Percentiles rank a stretch among this genome's conserved stretches.
Evolutionary conservation across 805 yeast species (phyloP).

Genomic region (Blastobotrys chiropterorum): DNA sequence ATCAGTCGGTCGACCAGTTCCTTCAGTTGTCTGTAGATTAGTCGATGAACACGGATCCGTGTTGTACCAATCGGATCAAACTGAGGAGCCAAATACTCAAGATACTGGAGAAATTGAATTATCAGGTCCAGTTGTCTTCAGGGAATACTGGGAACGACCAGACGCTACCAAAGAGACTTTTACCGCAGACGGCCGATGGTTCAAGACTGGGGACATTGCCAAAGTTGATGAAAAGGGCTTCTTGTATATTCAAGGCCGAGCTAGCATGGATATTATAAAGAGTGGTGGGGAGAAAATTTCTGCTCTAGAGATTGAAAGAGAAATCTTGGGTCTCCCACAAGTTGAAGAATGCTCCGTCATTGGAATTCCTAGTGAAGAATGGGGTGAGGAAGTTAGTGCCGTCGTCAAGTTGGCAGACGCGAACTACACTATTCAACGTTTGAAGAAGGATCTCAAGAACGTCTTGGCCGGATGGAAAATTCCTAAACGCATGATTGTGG

Average conservation of each 20-base stretch:
- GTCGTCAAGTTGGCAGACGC: slow-evolving; percentile 22
- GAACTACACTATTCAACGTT: slow-evolving; percentile 14
- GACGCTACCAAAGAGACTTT: slow-evolving; percentile 43
- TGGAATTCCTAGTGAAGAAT: slow-evolving; percentile 27
- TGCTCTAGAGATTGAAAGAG: slow-evolving; percentile 32
- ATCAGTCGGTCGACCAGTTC: slow-evolving; percentile 29
- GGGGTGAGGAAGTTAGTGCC: slow-evolving; percentile 32
- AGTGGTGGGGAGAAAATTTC: slow-evolving; percentile 32
- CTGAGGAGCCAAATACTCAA: slow-evolving; percentile 8
- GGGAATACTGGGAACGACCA: slow-evolving; percentile 42
- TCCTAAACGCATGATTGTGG: slow-evolving; percentile 26
- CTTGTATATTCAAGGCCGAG: slow-evolving; percentile 38
- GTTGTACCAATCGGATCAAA: slow-evolving; percentile 12
- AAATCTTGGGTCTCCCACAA: slow-evolving; percentile 26
- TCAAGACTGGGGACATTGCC: slow-evolving; percentile 55
- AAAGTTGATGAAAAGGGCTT: slow-evolving; percentile 39
- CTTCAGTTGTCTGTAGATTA: slow-evolving; percentile 27
- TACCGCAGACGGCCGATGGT: slow-evolving; percentile 44
- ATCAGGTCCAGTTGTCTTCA: slow-evolving; percentile 50
- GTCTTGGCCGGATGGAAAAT: slow-evolving; percentile 28
- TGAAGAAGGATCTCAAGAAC: slow-evolving; percentile 23
- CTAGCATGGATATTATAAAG: slow-evolving; percentile 33
- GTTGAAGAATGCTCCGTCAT: slow-evolving; percentile 29
- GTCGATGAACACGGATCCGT: slow-evolving; percentile 24
- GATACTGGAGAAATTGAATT: slow-evolving; percentile 44